phyloP scores from a whole-genome alignment of 371 early-diverging fungal genomes.

The Capniomyces stellatus region DNA sequence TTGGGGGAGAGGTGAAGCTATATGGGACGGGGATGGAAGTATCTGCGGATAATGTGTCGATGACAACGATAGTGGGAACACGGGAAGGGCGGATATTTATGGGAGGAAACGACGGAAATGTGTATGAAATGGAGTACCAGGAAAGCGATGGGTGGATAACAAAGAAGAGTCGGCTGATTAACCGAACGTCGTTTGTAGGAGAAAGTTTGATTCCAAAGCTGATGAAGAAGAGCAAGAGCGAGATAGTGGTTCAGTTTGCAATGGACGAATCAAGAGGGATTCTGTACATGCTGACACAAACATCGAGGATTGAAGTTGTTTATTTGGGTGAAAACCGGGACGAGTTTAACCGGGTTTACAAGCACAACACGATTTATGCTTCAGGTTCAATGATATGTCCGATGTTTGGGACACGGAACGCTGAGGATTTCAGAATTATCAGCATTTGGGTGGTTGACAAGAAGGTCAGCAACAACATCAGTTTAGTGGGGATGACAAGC shows the following conservation, averaged over 20 bases:
- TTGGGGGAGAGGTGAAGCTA: conserved; percentile 27
- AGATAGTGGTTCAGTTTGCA: conserved; percentile 24
- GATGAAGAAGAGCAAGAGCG: conserved; percentile 21
- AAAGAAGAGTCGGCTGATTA: conserved; percentile 49
- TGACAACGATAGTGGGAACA: conserved; percentile 58
- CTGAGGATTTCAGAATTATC: conserved; percentile 31
- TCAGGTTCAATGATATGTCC: conserved; percentile 32
- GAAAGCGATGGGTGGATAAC: conserved; percentile 71
- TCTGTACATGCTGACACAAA: conserved; percentile 44
- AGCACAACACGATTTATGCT: conserved; percentile 27
- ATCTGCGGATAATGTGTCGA: conserved; percentile 52
- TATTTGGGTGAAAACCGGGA: conserved; percentile 28
- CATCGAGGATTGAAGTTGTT: conserved; percentile 45
- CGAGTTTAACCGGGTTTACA: conserved; percentile 14
- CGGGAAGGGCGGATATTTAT: conserved; percentile 65
- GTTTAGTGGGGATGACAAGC: conserved; percentile 48
- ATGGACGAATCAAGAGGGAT: conserved; percentile 50
- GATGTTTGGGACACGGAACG: conserved; percentile 20
- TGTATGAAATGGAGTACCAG: conserved; percentile 71
- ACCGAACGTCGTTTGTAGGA: conserved; percentile 29
- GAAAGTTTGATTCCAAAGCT: conserved; percentile 40
- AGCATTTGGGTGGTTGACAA: conserved; percentile 43
- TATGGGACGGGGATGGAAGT: conserved; percentile 55
- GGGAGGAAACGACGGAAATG: conserved; percentile 55
- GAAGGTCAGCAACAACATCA: conserved; percentile 37